Percentiles rank a stretch among this genome's conserved stretches.
phyloP scores from a whole-genome alignment of 148 eudicot species.

The Beta vulgaris region DNA sequence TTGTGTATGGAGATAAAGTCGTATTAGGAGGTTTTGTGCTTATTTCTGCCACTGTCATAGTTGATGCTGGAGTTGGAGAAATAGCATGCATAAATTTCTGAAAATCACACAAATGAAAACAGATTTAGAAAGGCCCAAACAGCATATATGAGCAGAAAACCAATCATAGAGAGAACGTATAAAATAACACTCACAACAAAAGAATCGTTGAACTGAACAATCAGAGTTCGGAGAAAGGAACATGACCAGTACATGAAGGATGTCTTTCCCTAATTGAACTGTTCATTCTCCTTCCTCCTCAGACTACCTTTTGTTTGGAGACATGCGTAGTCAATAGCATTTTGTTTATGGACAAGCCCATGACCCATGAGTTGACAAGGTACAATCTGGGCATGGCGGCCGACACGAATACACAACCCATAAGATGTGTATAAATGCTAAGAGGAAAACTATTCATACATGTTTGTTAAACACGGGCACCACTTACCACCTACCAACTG shows the following conservation, averaged over 20 bases:
- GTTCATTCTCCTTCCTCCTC: too few species aligned
- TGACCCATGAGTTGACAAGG: too few species aligned
- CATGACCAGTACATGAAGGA: not conserved
- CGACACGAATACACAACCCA: too few species aligned
- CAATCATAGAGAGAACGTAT: not conserved
- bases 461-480: too few species aligned
- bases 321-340: not conserved
- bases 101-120: conserved; percentile 15
- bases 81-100: conserved; percentile 98
- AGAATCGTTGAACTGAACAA: not conserved
- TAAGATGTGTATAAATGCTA: too few species aligned
- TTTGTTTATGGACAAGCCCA: not conserved
- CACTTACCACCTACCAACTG: too few species aligned
- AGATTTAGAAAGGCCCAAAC: conserved; percentile 24
- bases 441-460: too few species aligned
- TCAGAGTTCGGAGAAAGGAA: not conserved
- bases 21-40: conserved; percentile 68
- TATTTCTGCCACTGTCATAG: conserved; percentile 71
- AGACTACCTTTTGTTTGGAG: not conserved
- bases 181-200: not conserved
- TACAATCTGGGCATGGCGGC: too few species aligned
- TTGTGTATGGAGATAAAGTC: conserved; percentile 59
- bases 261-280: not conserved
- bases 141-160: not conserved
- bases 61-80: conserved; percentile 91